Evolutionary conservation across 305 asterid genomes (phyloP).

Genomic region (Ajuga reptans): DNA sequence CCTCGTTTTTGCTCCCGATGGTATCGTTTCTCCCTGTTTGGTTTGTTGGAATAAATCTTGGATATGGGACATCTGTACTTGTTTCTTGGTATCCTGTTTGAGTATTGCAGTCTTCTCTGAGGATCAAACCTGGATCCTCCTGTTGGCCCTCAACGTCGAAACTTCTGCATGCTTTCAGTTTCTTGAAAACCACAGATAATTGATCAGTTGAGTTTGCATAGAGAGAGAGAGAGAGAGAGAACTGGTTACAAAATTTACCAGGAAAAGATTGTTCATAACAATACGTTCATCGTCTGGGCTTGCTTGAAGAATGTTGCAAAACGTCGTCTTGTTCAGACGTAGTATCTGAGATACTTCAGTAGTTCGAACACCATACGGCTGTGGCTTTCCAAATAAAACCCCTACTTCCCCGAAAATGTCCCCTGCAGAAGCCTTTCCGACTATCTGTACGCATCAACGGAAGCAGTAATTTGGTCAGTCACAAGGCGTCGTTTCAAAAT

Average conservation of each 20-base stretch:
- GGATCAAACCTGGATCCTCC: conserved; percentile 31
- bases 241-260: conserved; percentile 35
- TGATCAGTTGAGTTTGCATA: conserved; percentile 15
- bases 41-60: conserved; percentile 24
- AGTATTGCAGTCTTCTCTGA: conserved; percentile 18
- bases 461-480: background rate
- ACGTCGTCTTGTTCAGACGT: conserved; percentile 42
- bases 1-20: conserved; percentile 23
- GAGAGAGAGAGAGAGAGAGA: background rate
- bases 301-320: conserved; percentile 44
- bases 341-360: conserved; percentile 65
- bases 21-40: conserved; percentile 20
- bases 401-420: conserved; percentile 78
- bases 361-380: conserved; percentile 57
- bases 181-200: conserved; percentile 29
- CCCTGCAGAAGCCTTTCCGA: conserved; percentile 56
- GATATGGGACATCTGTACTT: conserved; percentile 19
- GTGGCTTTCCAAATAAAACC: conserved; percentile 55
- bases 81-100: conserved; percentile 13
- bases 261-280: conserved; percentile 56
- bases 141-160: conserved; percentile 40
- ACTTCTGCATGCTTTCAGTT: conserved; percentile 41
- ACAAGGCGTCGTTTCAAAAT: background rate
- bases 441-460: conserved; percentile 31
- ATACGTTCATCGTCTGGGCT: conserved; percentile 49